Base-by-base conservation (phyloP, 768 basidiomycete species). In the Suillus sp. region DNA sequence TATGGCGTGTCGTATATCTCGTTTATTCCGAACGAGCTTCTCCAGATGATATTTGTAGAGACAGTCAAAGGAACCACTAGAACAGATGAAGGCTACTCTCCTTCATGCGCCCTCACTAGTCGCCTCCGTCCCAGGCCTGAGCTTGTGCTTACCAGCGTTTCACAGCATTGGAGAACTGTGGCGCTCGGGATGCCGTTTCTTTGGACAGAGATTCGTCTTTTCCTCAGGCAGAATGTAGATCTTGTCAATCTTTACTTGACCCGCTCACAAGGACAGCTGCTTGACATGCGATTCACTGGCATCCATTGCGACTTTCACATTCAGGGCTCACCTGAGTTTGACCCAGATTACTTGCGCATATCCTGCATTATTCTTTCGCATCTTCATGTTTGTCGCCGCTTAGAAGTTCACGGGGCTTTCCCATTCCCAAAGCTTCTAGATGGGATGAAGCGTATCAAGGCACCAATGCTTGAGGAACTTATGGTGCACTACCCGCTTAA, bases 91-190 rank as follows among this genome's bases (percentile, higher is more conserved):
- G 30, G 34, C 7, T 11, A 25, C 34, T 57, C 60, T n/a, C 27
- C 38, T 25, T 63, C 9, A 56, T 34, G 30, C 16, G 62, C 51
- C 14, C n/a, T 63, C 13, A 61, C 60, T 11, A 61, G 20, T n/a
- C 9, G 35, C 40, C 20, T 27, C 11, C 22, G 35, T 3, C 43
- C 51, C 20, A 66, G 71, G 61, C 69, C 73, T 1, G 73, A 74
- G 60, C 63, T 83, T 16, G 64, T 80, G 34, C 60, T 81, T 40
- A 79, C 81, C 51, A 77, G 75, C 45, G 77, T 84, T 38, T 83
- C 80, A 61, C 73, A 65, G 45, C 65, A 74, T 60, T 84, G 83
- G 83, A 72, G 81, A 62, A 66, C 71, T 25, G 67, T 80, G 48
- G 78, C 79, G 35, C 59, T 79, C 34, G 73, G 71, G 42, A 75